Conservation (phyloP, 352 stramenopile genomes). For the Pythium aquatile region DNA sequence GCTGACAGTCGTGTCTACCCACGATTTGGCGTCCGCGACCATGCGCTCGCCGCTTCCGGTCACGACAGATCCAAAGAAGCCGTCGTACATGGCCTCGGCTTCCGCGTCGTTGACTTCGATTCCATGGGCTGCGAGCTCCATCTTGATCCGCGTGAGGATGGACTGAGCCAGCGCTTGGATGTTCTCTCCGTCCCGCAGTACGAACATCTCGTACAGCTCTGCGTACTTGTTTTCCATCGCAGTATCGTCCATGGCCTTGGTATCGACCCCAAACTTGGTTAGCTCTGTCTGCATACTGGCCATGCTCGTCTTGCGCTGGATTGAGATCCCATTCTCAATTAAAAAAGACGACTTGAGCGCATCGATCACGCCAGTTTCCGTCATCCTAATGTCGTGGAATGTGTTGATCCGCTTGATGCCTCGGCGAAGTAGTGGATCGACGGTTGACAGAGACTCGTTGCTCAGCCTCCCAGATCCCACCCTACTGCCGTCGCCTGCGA, state of each 20-base stretch:
- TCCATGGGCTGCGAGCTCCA: conserved; percentile 55
- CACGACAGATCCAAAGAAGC: conserved; percentile 57
- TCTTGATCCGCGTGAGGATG: conserved; percentile 66
- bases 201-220: conserved; percentile 59
- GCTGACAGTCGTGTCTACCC: conserved; percentile 51
- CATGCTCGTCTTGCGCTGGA: conserved; percentile 44
- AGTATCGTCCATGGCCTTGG: conserved; percentile 10
- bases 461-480: background rate
- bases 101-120: conserved; percentile 57
- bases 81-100: conserved; percentile 60
- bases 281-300: conserved; percentile 44
- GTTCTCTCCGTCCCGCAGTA: conserved; percentile 68
- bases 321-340: conserved; percentile 69
- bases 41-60: conserved; percentile 51
- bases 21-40: conserved; percentile 63
- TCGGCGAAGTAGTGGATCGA: background rate
- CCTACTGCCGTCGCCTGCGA: background rate
- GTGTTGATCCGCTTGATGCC: conserved; percentile 34
- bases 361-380: conserved; percentile 53
- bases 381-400: conserved; percentile 55
- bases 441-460: background rate
- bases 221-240: conserved; percentile 45
- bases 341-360: conserved; percentile 58
- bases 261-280: conserved; percentile 55
- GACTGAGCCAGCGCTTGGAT: conserved; percentile 51